Evolutionary conservation across 257 asterid genomes (phyloP).

Genomic region (Jaltomata sinuosa): DNA sequence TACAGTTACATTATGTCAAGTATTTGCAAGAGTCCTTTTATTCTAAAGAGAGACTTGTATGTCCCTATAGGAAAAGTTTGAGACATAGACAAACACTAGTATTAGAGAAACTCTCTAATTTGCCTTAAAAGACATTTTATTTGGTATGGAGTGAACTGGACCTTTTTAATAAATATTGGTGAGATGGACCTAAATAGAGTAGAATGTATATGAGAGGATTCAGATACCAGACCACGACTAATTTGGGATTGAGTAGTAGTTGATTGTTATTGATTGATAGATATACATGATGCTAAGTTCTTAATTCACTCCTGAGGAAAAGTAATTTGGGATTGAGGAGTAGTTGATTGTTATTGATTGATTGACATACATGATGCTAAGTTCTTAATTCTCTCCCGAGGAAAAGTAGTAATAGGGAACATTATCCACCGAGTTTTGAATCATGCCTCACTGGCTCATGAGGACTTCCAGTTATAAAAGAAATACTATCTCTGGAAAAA

Average conservation of each 20-base stretch:
- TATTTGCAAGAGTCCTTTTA: neutral
- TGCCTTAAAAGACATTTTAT: no score
- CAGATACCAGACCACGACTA: neutral
- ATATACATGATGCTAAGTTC: neutral
- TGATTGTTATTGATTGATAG: neutral
- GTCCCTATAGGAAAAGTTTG: neutral
- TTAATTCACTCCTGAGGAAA: neutral
- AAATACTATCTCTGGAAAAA: neutral
- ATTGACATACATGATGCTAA: neutral
- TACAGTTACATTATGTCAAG: neutral
- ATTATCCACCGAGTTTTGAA: neutral
- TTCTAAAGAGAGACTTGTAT: neutral
- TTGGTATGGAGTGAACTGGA: no score
- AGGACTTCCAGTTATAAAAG: neutral
- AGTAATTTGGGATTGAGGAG: neutral
- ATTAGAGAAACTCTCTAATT: no score
- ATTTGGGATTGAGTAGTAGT: neutral
- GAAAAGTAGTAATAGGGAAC: neutral
- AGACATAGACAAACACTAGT: neutral
- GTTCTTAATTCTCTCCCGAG: neutral
- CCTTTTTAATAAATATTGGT: no score
- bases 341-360: neutral
- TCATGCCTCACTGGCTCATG: neutral
- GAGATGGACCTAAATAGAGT: neutral
- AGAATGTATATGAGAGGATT: neutral